Base-by-base conservation (phyloP, 768 basidiomycete species). In the Tubosaeta sp. region DNA sequence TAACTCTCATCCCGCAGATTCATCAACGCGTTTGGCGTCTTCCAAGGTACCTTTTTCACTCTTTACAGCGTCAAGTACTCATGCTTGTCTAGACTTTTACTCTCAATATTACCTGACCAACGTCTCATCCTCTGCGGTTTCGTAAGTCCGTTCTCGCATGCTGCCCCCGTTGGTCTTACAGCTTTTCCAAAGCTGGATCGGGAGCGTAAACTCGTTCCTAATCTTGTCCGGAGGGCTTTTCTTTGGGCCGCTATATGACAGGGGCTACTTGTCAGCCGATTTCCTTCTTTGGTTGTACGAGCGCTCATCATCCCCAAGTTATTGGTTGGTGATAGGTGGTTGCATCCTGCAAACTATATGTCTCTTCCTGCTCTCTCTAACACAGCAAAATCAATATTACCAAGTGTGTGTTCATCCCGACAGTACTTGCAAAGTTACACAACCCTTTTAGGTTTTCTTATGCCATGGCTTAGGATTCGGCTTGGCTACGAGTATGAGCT, bases 161-260 rank as follows among this genome's bases (percentile, higher is more conserved):
- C n/a, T 11, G 9, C 21, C 8, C 21, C 16, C n/a, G 31, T 31
- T 34, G 13, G 11, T 36, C 31, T 47, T 25, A 52, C n/a, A 8
- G 22, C 36, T 6, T 11, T 21, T 1, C 44, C 44, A 31, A 49
- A 72, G 69, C 6, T 75, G 70, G 70, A 75, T 82, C 54, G 80
- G 80, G 22, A 77, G 79, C 44, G 66, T 73, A 4, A 76, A 80
- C 48, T 57, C 78, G 2, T 71, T 76, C 42, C 58, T 81, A 14
- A 59, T 73, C 6, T 55, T 80, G 18, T 71, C 73, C 0, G 67
- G 69, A 31, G 78, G 79, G 1, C 61, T 79, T 25, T 57, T 80
- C 39, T 69, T 74, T 16, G 80, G 81, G 4, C 70, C 72, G n/a
- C 68, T 74, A 5, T 76, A 76, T 54, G 81, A 82, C 47, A 68